Percentiles rank a stretch among this genome's conserved stretches.
Conservation (phyloP, 208 protist species). For the Trypanosoma theileri region DNA sequence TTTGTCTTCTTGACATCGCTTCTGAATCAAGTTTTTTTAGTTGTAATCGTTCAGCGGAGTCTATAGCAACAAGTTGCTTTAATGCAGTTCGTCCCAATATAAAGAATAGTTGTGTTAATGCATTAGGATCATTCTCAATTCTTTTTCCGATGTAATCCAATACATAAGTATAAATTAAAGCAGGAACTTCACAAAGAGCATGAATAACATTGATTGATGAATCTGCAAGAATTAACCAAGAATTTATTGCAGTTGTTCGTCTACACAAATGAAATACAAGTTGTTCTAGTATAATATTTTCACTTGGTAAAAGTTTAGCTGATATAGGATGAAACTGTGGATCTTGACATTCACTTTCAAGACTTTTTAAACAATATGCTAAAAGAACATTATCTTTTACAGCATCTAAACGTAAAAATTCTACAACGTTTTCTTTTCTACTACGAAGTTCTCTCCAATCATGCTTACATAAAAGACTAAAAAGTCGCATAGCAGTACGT, state of each 20-base stretch:
- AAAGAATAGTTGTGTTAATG: constrained; percentile 74
- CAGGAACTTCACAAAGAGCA: constrained; percentile 73
- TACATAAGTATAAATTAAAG: constrained; percentile 75
- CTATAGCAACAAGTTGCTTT: constrained; percentile 86
- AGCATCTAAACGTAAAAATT: constrained; percentile 53
- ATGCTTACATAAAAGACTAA: constrained; percentile 79
- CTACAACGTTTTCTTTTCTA: constrained; percentile 70
- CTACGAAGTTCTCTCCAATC: constrained; percentile 65
- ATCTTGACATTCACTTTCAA: constrained; percentile 71
- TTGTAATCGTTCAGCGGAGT: constrained; percentile 71
- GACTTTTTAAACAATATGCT: constrained; percentile 71
- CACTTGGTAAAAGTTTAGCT: constrained; percentile 37
- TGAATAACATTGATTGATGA: constrained; percentile 71
- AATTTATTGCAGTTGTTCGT: constrained; percentile 60
- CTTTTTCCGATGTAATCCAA: constrained; percentile 55
- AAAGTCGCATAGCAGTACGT: constrained; percentile 85
- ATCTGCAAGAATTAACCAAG: constrained; percentile 80
- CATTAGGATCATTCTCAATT: constrained; percentile 34
- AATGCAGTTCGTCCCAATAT: constrained; percentile 74
- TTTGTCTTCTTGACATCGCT: constrained; percentile 12
- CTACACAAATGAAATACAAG: constrained; percentile 83
- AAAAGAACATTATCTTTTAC: constrained; percentile 83
- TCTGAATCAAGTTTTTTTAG: constrained; percentile 58
- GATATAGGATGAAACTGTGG: constrained; percentile 71
- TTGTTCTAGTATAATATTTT: constrained; percentile 63